Evolutionary conservation across 176 grass and related monocot species (phyloP).

Genomic region (Aegilops longissima): DNA sequence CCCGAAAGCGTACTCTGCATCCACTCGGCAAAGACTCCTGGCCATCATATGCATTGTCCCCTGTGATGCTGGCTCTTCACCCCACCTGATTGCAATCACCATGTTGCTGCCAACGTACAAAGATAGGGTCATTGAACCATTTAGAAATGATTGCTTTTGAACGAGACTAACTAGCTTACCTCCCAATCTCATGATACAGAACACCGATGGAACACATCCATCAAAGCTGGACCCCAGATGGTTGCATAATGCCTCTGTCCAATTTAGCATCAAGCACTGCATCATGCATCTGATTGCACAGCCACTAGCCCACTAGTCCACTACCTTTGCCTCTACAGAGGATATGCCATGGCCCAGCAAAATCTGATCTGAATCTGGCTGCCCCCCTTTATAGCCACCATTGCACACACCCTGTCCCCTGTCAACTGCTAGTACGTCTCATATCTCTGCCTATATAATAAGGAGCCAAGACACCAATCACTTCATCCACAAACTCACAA

Average conservation of each 20-base stretch:
- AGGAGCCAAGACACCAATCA: constrained; percentile 13
- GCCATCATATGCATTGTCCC: neutral
- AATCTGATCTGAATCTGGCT: constrained; percentile 11
- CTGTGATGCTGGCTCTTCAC: neutral
- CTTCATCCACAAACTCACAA: constrained; percentile 6
- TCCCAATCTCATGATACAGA: constrained; percentile 2
- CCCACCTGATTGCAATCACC: neutral
- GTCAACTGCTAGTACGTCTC: constrained; percentile 11
- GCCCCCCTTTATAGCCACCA: neutral
- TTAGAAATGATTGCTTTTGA: neutral
- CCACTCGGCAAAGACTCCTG: neutral
- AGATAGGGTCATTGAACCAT: neutral
- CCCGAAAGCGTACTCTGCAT: neutral
- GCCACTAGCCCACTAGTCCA: neutral
- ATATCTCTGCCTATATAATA: constrained; percentile 19
- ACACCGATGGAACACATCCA: neutral
- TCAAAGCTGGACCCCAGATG: constrained; percentile 1
- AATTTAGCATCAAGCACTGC: constrained; percentile 12
- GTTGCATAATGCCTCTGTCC: constrained; percentile 3
- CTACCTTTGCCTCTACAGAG: neutral
- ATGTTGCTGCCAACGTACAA: neutral
- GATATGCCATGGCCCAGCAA: neutral
- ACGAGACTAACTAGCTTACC: neutral
- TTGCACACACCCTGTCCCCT: constrained; percentile 31
- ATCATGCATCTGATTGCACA: constrained; percentile 10